These are phyloP conservation scores for Chlamydomonas asymmetrica DNA, from an alignment of 139 green algal species.

Conservation along the genomic window DNA sequence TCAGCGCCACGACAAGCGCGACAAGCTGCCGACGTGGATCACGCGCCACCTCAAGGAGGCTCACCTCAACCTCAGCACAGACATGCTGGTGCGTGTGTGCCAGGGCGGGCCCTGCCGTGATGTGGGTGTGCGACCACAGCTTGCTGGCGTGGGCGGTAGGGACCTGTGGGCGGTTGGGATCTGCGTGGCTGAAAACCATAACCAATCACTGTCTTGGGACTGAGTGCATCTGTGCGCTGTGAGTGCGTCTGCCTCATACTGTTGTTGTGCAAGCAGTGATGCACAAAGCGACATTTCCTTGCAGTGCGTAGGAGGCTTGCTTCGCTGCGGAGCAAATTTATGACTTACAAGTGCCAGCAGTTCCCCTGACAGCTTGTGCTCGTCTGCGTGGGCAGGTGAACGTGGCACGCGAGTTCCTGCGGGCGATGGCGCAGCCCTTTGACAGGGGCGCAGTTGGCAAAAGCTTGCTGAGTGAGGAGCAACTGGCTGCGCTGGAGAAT, in stretches of 20 bases:
- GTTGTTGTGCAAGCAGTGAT: not conserved
- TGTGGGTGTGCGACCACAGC: not conserved
- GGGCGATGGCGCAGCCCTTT: conserved; percentile 90
- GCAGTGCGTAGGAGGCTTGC: not conserved
- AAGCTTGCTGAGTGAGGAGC: conserved; percentile 73
- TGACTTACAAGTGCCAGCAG: not conserved
- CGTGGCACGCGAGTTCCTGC: conserved; percentile 92
- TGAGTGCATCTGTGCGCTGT: not conserved
- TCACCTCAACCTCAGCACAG: conserved; percentile 93
- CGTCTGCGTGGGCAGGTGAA: not conserved
- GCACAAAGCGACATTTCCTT: not conserved
- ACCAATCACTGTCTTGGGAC: not conserved
- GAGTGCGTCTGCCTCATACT: too few species aligned
- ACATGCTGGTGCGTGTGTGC: conserved; percentile 82
- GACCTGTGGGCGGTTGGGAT: not conserved
- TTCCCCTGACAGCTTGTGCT: not conserved
- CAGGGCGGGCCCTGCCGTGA: not conserved
- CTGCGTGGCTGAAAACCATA: not conserved
- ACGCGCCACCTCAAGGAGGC: conserved; percentile 85
- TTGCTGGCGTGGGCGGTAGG: conserved; percentile 50
- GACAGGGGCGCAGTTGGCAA: conserved; percentile 62
- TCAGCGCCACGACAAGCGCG: conserved; percentile 95
- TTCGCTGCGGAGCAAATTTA: not conserved
- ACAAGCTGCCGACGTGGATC: conserved; percentile 96
- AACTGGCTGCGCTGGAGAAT: conserved; percentile 67